phyloP scores from a whole-genome alignment of 192 early-diverging fungal genomes.

The Radiomyces spectabilis region DNA sequence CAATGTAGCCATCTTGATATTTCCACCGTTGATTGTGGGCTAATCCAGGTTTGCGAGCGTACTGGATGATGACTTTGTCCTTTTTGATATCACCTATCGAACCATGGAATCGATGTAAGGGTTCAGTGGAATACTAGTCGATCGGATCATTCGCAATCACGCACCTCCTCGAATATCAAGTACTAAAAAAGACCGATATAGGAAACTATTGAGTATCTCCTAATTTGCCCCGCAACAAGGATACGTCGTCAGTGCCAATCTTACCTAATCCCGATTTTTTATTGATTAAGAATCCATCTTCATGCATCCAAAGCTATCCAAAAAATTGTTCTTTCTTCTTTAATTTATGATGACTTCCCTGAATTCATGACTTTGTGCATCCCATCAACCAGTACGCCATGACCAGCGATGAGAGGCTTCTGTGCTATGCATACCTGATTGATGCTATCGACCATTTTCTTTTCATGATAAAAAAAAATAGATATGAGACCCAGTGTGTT shows the following conservation, averaged over 20 bases:
- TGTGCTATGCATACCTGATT: slow-evolving; percentile 7
- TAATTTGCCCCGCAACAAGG: background rate
- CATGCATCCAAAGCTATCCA: slow-evolving; percentile 22
- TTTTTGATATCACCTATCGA: slow-evolving; percentile 8
- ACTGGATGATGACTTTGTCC: slow-evolving; percentile 20
- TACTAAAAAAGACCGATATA: background rate
- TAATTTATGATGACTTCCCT: too few relatives aligned
- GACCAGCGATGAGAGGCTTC: background rate
- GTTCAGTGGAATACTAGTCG: background rate
- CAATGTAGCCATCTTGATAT: slow-evolving; percentile 19
- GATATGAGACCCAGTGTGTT: background rate
- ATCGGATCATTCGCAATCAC: background rate
- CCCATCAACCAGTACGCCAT: background rate
- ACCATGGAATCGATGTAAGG: too few relatives aligned
- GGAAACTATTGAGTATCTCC: background rate
- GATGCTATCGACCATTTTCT: slow-evolving; percentile 20
- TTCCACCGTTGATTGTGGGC: slow-evolving; percentile 19
- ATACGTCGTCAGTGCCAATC: too few relatives aligned
- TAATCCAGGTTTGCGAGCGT: slow-evolving; percentile 20
- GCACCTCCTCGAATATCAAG: slow-evolving; percentile 17
- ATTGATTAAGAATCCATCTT: slow-evolving; percentile 23
- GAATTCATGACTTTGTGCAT: too few relatives aligned
- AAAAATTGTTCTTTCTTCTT: background rate
- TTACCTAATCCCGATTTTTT: slow-evolving; percentile 24
- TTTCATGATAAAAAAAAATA: background rate